phyloP scores from a whole-genome alignment of 352 stramenopile genomes.

The Plasmopara viticola region DNA sequence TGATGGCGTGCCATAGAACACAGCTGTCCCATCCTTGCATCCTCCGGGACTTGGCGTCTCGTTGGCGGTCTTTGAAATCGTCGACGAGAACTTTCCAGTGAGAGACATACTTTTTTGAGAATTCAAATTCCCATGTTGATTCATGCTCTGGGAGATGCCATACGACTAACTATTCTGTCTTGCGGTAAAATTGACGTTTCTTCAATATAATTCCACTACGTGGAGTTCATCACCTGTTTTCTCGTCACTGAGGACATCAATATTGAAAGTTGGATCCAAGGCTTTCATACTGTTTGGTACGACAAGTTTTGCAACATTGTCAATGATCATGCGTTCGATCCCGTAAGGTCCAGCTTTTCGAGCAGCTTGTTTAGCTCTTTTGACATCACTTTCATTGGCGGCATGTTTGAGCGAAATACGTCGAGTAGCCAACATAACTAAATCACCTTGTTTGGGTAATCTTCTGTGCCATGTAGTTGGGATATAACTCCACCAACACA shows the following conservation, averaged over 20 bases:
- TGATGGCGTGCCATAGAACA: too few relatives aligned
- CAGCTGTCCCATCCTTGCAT: not conserved
- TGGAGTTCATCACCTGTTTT: not conserved
- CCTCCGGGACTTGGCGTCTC: not conserved
- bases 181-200: not conserved
- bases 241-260: not conserved
- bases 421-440: conserved; percentile 10
- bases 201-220: not conserved
- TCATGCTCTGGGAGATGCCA: not conserved
- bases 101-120: not conserved
- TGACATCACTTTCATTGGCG: conserved; percentile 5
- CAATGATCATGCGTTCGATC: conserved; percentile 3
- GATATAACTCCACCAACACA: too few relatives aligned
- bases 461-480: not conserved
- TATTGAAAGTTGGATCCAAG: not conserved
- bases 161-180: not conserved
- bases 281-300: not conserved
- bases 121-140: not conserved
- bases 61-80: not conserved
- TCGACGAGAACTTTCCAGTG: conserved; percentile 1
- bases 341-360: conserved; percentile 11
- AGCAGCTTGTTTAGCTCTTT: conserved; percentile 6
- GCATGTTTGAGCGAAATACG: conserved; percentile 4
- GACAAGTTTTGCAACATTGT: not conserved
- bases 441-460: not conserved